Base-by-base conservation (phyloP, 345 rosid genomes). In the Zanthoxylum bungeanum region DNA sequence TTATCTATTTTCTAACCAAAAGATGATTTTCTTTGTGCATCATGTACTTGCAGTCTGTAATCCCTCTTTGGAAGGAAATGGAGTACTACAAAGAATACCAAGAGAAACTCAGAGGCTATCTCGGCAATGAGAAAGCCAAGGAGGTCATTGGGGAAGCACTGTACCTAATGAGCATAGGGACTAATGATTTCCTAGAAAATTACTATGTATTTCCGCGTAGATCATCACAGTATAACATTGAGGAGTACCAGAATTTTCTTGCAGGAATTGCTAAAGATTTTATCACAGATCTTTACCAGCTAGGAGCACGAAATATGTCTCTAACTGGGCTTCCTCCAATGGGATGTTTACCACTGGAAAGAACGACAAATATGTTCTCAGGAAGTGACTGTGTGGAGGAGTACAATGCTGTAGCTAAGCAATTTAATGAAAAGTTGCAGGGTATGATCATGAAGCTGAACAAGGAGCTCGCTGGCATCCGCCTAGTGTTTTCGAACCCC, bases 281-380 rank as follows among this genome's bases (percentile, higher is more conserved):
- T 75, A 28, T 91, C 2, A 70, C 73, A 5, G 82, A 88, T 58
- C 84, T 93, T 16, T 84, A 93, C 78, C 69, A 56, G 62, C 79
- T 87, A 12, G 98, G 97, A 69, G 97, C 86, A 58, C 80, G 87
- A 51, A 93, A 90, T 79, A 74, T 93, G 62, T 47, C 86, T 12
- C 44, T 83, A n/a, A 30, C 75, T 0, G 95, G 97, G 42, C 83
- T 93, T 68, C 82, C 89, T 70, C 98, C 97, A 4, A 84, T 93
- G 84, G 97, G 98, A 60, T 93, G 98, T 77, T 78, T 93, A 68
- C 97, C 97, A 3, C 49, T 93, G 66, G 95, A 93, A 77, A 84
- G 97, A 82, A 77, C 95, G 9, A 84, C 86, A n/a, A 85, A 85
- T 61, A 30, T 89, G 27, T 70, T 80, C 25, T 72, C 52, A 3